Base-by-base conservation (phyloP, 257 asterid species). In the Petrea volubilis region DNA sequence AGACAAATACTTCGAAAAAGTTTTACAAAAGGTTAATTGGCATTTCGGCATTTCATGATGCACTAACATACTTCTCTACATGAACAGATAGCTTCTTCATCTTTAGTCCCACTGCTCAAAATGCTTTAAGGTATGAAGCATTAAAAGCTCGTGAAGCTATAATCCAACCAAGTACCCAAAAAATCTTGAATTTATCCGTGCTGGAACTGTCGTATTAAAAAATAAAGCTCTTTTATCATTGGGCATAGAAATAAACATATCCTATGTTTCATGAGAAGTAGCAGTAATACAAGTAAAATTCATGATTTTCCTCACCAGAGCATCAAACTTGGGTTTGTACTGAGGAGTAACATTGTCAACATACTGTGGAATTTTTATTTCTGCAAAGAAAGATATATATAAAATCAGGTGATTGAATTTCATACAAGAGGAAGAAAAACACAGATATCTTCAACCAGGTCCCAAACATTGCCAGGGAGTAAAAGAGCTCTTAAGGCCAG, bases 311-410 rank as follows among this genome's bases (percentile, higher is more conserved):
- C 90, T 89, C 75, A 91, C 96, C 96, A 92, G 81, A 20, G 93
- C 92, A 29, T 92, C 97, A 77, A 92, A 90, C 81, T 92, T 86
- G 62, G 96, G 96, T 58, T 90, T 88, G 83, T 86, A 92, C 76
- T 90, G 83, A 50, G 97, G 98, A 64, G 96, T 90, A 77, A 90
- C 98, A 29, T 76, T 88, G 83, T 92, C 98, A 60, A 83, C 98
- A 72, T 85, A 90, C 80, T 86, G 81, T 9, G 98, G 98, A 77
- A 92, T 79, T 78, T 92, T 82, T 70, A 92, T 61, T 77, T 90
- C 98, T 90, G 81, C 81, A 80, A 18, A 31, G 31, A 64, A 74
- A 62, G 72, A 47, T n/a, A 33, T 5, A 64, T 17, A 73, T 31
- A 43, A 83, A 17, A 66, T 52, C 41, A 59, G 43, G 47, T 64